These are phyloP conservation scores for Euptelea pleiosperma DNA, from an alignment of 164 flowering plant species.

Conservation along the genomic window DNA sequence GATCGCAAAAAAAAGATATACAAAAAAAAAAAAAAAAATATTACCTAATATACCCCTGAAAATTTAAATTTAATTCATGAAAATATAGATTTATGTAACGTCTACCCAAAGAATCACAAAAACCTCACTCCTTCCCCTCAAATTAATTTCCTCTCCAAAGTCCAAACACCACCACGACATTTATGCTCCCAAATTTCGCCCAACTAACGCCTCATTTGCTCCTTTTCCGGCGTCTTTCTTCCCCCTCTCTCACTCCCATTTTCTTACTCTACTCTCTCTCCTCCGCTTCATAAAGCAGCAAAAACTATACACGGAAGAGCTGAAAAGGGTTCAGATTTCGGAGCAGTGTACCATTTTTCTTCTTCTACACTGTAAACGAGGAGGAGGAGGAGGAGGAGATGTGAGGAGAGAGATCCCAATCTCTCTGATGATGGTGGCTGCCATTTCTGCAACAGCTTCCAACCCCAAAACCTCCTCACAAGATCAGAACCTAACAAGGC, in stretches of 20 bases:
- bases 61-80: too few relatives aligned
- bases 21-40: too few relatives aligned
- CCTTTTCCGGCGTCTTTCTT: constrained; percentile 3
- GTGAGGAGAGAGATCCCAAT: neutral
- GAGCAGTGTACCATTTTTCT: too few relatives aligned
- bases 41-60: too few relatives aligned
- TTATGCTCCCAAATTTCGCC: neutral
- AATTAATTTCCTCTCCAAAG: neutral
- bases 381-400: neutral
- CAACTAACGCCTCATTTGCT: neutral
- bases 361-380: too few relatives aligned
- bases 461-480: constrained; percentile 20
- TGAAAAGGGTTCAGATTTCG: too few relatives aligned
- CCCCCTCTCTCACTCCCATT: constrained; percentile 1
- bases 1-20: too few relatives aligned
- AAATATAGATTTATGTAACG: too few relatives aligned
- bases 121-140: neutral
- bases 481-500: constrained; percentile 22
- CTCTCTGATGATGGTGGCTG: constrained; percentile 64
- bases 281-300: too few relatives aligned
- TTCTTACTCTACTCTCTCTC: too few relatives aligned
- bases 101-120: constrained; percentile 4
- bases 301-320: too few relatives aligned
- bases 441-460: constrained; percentile 38
- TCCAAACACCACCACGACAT: too few relatives aligned